phyloP scores from a whole-genome alignment of 257 asterid genomes.

The Rauvolfia tetraphylla region DNA sequence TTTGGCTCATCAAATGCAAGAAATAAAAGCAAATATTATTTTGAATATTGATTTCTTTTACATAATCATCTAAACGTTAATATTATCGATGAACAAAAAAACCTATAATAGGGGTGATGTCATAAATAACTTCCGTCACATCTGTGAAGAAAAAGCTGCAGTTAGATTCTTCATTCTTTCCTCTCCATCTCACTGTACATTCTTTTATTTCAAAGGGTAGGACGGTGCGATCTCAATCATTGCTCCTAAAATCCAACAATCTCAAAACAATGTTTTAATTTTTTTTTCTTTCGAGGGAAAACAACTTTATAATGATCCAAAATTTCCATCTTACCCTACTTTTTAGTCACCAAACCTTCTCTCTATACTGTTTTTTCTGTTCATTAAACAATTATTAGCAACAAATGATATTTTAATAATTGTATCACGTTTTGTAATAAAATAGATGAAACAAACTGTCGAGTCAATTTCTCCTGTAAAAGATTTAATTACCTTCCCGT shows the following conservation, averaged over 20 bases:
- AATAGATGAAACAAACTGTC: no score
- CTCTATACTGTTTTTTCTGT: no score
- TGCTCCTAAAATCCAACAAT: not conserved
- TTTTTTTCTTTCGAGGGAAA: no score
- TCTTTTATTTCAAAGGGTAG: not conserved
- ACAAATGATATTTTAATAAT: no score
- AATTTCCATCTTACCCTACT: not conserved
- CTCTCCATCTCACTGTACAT: not conserved
- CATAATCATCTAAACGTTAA: no score
- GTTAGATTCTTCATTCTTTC: not conserved
- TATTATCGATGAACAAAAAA: not conserved
- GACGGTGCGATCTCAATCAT: conserved; percentile 3
- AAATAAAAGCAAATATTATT: not conserved
- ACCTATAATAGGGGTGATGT: not conserved
- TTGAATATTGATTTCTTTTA: no score
- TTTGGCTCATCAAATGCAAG: not conserved
- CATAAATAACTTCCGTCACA: not conserved
- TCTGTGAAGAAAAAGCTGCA: not conserved
- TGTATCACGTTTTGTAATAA: no score
- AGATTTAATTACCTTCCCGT: no score
- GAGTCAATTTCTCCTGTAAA: no score
- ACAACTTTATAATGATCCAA: not conserved
- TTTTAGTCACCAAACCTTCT: no score
- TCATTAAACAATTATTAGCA: no score
- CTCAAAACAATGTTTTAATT: not conserved